Base-by-base conservation (phyloP, 2,329 filamentous ascomycete genomes). In the Pyrenochaeta sp. region DNA sequence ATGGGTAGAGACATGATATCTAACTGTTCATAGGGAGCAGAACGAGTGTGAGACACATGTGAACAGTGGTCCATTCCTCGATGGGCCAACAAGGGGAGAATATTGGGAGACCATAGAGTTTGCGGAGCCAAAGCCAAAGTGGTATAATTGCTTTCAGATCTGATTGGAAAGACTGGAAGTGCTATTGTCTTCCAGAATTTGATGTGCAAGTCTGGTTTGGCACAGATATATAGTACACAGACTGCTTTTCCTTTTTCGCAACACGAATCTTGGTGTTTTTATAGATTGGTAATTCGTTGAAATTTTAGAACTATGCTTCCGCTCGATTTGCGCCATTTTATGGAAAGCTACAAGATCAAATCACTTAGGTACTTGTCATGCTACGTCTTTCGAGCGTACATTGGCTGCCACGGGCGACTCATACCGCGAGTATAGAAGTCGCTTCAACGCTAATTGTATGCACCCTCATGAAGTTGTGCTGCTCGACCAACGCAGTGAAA, bases 61-160 rank as follows among this genome's bases (percentile, higher is more conserved):
- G 0, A n/a, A n/a, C 11, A 2, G 44, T 10, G 39, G 43, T 3
- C 52, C 42, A 1, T 12, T 48, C 6, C 58, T 49, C 7, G 49
- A 48, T 10, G 60, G 49, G 0, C 45, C 57, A 1, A 54, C 55
- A 2, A 20, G 35, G 32, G 46, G 57, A 3, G 41, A 44, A 9
- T 37, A 48, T 3, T 59, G 60, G 39, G 23, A 43, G 7, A 54
- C 55, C 11, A 46, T 54, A 1, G 31, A 41, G 5, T 63, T 63
- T 30, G 45, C 40, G 11, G 42, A 56, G 2, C 57, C 60, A 3
- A 56, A 27, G 33, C 60, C 60, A 10, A 54, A 53, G 32, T 61
- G 57, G 60, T 63, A 63, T 39, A 54, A 36, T 31, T 63, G 60
- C 14, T 17, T 31, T 11, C 23, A 30, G 12, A 23, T 42, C 4